Evolutionary conservation across 306 rosid species (phyloP).

Genomic region (Argentina anserina): DNA sequence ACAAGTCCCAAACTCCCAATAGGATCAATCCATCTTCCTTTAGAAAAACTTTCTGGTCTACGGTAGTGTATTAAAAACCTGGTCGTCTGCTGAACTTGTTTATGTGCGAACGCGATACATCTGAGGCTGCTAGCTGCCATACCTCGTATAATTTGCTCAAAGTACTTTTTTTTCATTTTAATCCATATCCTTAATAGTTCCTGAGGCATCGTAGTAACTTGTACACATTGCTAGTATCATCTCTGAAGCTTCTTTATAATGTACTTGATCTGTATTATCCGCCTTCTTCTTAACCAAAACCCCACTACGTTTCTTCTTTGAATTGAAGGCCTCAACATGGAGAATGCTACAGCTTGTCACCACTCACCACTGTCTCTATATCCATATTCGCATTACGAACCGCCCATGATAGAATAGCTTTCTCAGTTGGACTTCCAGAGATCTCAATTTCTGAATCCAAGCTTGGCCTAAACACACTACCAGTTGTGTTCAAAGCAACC

Average conservation of each 20-base stretch:
- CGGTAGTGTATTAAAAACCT: too few relatives aligned
- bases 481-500: too few relatives aligned
- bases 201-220: slow-evolving; percentile 26
- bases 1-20: slow-evolving; percentile 26
- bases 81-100: slow-evolving; percentile 3
- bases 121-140: slow-evolving; percentile 33
- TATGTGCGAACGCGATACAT: slow-evolving; percentile 36
- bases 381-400: too few relatives aligned
- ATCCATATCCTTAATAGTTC: too few relatives aligned
- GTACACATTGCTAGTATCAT: slow-evolving; percentile 29
- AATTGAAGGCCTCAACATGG: slow-evolving; percentile 39
- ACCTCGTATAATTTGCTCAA: slow-evolving; percentile 31
- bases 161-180: too few relatives aligned
- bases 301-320: slow-evolving; percentile 32
- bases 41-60: not conserved
- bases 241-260: slow-evolving; percentile 44
- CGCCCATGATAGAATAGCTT: too few relatives aligned
- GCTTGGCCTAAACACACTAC: too few relatives aligned
- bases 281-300: slow-evolving; percentile 20
- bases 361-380: too few relatives aligned
- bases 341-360: too few relatives aligned
- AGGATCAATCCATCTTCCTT: slow-evolving; percentile 12
- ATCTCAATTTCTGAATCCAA: too few relatives aligned
- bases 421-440: too few relatives aligned
- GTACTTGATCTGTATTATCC: slow-evolving; percentile 22